These are phyloP conservation scores for Amanita subjunquillea DNA, from an alignment of 768 basidiomycete species.

Conservation along the genomic window DNA sequence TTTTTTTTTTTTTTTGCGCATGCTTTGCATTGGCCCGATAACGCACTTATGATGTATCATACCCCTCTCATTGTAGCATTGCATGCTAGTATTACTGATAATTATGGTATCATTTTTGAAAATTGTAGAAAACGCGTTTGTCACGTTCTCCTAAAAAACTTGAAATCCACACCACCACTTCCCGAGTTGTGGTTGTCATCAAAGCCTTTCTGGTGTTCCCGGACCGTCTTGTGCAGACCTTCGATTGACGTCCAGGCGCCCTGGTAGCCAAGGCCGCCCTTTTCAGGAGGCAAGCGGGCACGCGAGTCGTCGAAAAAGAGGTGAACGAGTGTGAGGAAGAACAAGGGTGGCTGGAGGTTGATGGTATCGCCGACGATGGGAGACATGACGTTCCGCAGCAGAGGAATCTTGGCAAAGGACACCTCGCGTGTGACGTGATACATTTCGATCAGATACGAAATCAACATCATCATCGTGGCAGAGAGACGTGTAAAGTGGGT, in stretches of 20 bases:
- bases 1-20: neutral
- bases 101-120: neutral
- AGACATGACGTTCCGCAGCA: slow-evolving; percentile 30
- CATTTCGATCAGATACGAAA: slow-evolving; percentile 49
- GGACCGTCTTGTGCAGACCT: slow-evolving; percentile 45
- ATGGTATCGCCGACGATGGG: slow-evolving; percentile 36
- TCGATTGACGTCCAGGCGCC: slow-evolving; percentile 50
- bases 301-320: slow-evolving; percentile 59
- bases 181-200: slow-evolving; percentile 28
- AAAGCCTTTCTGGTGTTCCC: slow-evolving; percentile 32
- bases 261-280: slow-evolving; percentile 56
- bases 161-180: slow-evolving; percentile 34
- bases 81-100: neutral
- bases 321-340: slow-evolving; percentile 41
- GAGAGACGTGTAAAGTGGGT: slow-evolving; percentile 46
- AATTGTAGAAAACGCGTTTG: neutral
- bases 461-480: slow-evolving; percentile 50
- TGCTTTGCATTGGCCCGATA: neutral
- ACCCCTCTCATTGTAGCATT: neutral
- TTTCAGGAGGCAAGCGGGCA: slow-evolving; percentile 38
- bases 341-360: slow-evolving; percentile 51
- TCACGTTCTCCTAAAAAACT: slow-evolving; percentile 8
- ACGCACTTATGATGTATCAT: neutral
- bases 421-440: slow-evolving; percentile 39
- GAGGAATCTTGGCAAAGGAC: slow-evolving; percentile 18